Evolutionary conservation across 768 basidiomycete genomes (phyloP), one percentile per base, ranked within the genome.

Genomic region (Tubosaeta sp.): DNA sequence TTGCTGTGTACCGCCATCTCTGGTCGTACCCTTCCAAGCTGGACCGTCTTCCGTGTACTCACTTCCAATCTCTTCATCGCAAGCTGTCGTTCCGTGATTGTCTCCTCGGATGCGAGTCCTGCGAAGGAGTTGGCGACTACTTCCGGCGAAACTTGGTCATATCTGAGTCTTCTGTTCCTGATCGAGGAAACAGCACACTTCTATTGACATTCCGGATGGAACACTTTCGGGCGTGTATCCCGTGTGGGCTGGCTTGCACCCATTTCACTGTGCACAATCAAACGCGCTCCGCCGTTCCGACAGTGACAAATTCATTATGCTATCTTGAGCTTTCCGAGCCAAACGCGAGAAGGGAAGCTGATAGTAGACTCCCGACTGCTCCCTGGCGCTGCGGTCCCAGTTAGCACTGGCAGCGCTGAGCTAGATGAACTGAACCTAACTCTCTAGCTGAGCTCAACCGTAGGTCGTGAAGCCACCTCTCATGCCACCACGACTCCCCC

Each of bases 301-400:
- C 6, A 19, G 11, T 24, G 25, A 27, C 8, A 4, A n/a, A 27
- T 21, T 31, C 30, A 44, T 44, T 30, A 21, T 30, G 31, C 44
- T n/a, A 30, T 30, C 12, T 10, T n/a, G n/a, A 43, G 18, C 13
- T 18, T 10, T 21, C 19, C 43, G 19, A 44, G 18, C 30, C 13
- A 12, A 43, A 27, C 41, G 16, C 41, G 27, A n/a, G 7, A 41
- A 41, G 18, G n/a, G 35, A 36, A n/a, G n/a, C 11, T 9, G 27
- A 27, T 27, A n/a, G n/a, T n/a, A n/a, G n/a, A n/a, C n/a, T 98
- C 95, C 30, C 95, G 80, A 22, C 81, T 83, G 61, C 90, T 94
- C 3, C 93, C 94, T 40, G 93, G 92, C 1, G 80, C 90, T 44
- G 73, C 65, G 13, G 90, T 86, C 14, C 93, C 93, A 5, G 93